phyloP scores from a whole-genome alignment of 495 filamentous ascomycete genomes.

The Pseudevernia furfuracea region DNA sequence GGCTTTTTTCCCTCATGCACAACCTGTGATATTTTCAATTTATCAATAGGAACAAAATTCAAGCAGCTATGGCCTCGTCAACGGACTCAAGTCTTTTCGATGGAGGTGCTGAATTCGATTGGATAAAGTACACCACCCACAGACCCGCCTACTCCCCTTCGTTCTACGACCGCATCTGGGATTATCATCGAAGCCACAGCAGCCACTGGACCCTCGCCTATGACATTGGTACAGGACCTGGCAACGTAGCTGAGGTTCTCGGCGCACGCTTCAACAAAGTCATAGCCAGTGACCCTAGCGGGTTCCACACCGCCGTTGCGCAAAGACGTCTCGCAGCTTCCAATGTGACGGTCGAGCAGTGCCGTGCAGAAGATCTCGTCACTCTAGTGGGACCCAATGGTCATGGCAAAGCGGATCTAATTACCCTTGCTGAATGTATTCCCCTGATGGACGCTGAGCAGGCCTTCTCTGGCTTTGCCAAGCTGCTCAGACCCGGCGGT shows the following conservation, averaged over 20 bases:
- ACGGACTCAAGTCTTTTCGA: slow-evolving; percentile 5
- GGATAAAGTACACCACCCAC: slow-evolving; percentile 21
- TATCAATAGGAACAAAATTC: background rate
- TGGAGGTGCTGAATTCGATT: slow-evolving; percentile 11
- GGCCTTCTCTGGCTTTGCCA: slow-evolving; percentile 23
- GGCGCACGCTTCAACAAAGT: slow-evolving; percentile 24
- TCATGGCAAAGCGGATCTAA: slow-evolving; percentile 24
- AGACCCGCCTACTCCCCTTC: slow-evolving; percentile 22
- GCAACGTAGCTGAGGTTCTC: slow-evolving; percentile 25
- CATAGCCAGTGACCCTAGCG: slow-evolving; percentile 27
- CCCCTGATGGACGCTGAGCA: slow-evolving; percentile 26
- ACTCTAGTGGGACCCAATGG: slow-evolving; percentile 11
- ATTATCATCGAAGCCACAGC: slow-evolving; percentile 20
- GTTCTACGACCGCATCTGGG: slow-evolving; percentile 23
- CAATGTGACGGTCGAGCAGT: slow-evolving; percentile 17
- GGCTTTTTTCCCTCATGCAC: background rate
- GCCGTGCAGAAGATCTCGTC: slow-evolving; percentile 24
- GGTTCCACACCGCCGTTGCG: slow-evolving; percentile 22
- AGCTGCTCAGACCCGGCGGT: slow-evolving; percentile 26
- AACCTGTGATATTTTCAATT: background rate
- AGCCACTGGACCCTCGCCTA: slow-evolving; percentile 21
- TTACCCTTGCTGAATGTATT: slow-evolving; percentile 28
- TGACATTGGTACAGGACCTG: slow-evolving; percentile 30
- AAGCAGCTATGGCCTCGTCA: background rate
- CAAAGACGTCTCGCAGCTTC: slow-evolving; percentile 13